Evolutionary conservation across 331 rosid species (phyloP).

Genomic region (Malus hybrid): DNA sequence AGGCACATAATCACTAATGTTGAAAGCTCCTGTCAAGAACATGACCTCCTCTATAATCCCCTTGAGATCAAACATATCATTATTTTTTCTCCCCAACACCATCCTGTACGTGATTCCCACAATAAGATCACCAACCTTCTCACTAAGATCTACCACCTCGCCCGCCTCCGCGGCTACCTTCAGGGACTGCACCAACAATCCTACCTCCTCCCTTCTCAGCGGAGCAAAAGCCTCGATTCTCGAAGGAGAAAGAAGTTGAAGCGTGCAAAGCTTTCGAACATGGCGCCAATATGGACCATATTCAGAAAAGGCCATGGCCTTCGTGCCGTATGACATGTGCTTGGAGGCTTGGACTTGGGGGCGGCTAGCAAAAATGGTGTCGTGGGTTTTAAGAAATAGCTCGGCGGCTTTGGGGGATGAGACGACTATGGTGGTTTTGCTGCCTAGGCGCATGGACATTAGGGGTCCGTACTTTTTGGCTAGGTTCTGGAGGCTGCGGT

Average conservation of each 20-base stretch:
- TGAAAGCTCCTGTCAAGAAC: slow-evolving; percentile 14
- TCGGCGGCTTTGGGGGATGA: slow-evolving; percentile 10
- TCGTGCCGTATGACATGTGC: slow-evolving; percentile 6
- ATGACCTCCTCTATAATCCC: not conserved
- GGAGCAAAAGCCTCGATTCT: slow-evolving; percentile 14
- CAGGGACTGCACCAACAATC: not conserved
- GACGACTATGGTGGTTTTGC: slow-evolving; percentile 4
- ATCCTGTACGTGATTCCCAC: slow-evolving; percentile 13
- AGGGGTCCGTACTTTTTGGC: slow-evolving; percentile 34
- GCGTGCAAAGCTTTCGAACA: not conserved
- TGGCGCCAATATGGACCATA: slow-evolving; percentile 6
- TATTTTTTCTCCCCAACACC: not conserved
- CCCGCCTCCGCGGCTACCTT: not conserved
- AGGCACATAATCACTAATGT: not conserved
- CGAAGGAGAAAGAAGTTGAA: not conserved
- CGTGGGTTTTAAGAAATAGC: slow-evolving; percentile 6
- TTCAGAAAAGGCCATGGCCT: not conserved
- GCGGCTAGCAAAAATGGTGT: slow-evolving; percentile 1
- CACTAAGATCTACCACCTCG: slow-evolving; percentile 19
- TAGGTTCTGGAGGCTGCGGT: slow-evolving; percentile 15
- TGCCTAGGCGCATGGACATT: slow-evolving; percentile 31
- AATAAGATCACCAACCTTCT: not conserved
- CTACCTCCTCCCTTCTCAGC: slow-evolving; percentile 5
- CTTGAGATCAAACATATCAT: slow-evolving; percentile 14
- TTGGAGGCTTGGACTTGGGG: slow-evolving; percentile 1